phyloP scores from a whole-genome alignment of 371 early-diverging fungal species.

The Haplosporangium sp. region DNA sequence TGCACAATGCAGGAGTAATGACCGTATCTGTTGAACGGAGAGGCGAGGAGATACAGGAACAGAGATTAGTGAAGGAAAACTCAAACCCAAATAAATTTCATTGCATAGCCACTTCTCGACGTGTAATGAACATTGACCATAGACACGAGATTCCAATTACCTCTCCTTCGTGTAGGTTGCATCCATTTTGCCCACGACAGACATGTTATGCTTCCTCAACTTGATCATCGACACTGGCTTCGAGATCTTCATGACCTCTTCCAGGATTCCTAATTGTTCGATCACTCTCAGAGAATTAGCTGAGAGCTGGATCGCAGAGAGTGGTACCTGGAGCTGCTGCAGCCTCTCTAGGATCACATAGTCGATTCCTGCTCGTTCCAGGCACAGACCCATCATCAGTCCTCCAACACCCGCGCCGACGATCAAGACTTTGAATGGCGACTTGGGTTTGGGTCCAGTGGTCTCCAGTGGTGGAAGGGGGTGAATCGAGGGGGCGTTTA shows the following conservation, averaged over 20 bases:
- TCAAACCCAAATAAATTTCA: no score
- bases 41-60: no score
- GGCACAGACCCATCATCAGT: conserved; percentile 32
- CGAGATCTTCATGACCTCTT: conserved; percentile 27
- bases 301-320: conserved; percentile 30
- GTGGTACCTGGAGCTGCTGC: conserved; percentile 4
- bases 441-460: conserved; percentile 3
- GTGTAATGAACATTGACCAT: no score
- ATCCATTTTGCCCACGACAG: conserved; percentile 39
- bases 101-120: no score
- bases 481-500: no score
- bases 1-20: conserved; percentile 28
- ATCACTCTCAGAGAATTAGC: conserved; percentile 25
- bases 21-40: conserved; percentile 37
- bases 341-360: conserved; percentile 31
- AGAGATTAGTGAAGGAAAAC: conserved; percentile 3
- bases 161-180: conserved; percentile 27
- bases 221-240: conserved; percentile 34
- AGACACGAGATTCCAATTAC: conserved; percentile 7
- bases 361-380: conserved; percentile 47
- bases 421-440: conserved; percentile 39
- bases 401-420: conserved; percentile 43
- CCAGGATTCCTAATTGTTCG: conserved; percentile 39
- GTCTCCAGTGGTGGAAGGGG: no score
- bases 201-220: conserved; percentile 34